Percentiles rank a stretch among this genome's conserved stretches.
phyloP scores from a whole-genome alignment of 2,329 filamentous ascomycete species.

The Colletotrichum lupini region DNA sequence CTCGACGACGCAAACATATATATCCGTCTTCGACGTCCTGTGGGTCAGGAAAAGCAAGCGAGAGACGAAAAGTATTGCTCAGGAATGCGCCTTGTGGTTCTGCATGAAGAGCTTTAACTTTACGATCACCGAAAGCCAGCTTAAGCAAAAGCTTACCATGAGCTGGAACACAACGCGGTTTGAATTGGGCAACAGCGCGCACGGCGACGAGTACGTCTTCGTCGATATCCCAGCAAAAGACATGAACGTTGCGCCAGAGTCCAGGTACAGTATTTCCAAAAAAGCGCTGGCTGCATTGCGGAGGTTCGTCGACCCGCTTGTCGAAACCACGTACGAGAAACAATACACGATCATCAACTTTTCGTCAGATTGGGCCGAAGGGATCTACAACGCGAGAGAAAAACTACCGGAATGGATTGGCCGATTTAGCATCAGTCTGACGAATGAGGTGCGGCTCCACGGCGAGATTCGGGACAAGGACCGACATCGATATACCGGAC shows the following conservation, averaged over 20 bases:
- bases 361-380: slow-evolving; percentile 51
- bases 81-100: slow-evolving; percentile 51
- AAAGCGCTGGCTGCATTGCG: slow-evolving; percentile 45
- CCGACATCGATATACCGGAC: slow-evolving; percentile 41
- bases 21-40: slow-evolving; percentile 50
- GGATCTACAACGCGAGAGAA: slow-evolving; percentile 47
- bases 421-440: slow-evolving; percentile 47
- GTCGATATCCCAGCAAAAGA: slow-evolving; percentile 42
- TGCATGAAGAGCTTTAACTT: slow-evolving; percentile 48
- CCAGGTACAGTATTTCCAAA: slow-evolving; percentile 46
- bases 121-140: slow-evolving; percentile 42
- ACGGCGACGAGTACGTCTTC: slow-evolving; percentile 46
- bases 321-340: slow-evolving; percentile 45
- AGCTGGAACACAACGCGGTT: slow-evolving; percentile 46
- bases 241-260: slow-evolving; percentile 41
- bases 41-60: slow-evolving; percentile 40
- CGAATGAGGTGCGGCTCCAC: slow-evolving; percentile 48
- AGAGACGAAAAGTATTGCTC: slow-evolving; percentile 38
- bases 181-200: slow-evolving; percentile 40
- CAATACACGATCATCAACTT: slow-evolving; percentile 43
- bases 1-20: slow-evolving; percentile 41
- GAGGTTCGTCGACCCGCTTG: slow-evolving; percentile 46
- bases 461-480: slow-evolving; percentile 38
- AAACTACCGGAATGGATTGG: slow-evolving; percentile 46
- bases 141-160: slow-evolving; percentile 39